These are phyloP conservation scores for Auricularia heimuer DNA, from an alignment of 768 basidiomycete species.

Conservation along the genomic window DNA sequence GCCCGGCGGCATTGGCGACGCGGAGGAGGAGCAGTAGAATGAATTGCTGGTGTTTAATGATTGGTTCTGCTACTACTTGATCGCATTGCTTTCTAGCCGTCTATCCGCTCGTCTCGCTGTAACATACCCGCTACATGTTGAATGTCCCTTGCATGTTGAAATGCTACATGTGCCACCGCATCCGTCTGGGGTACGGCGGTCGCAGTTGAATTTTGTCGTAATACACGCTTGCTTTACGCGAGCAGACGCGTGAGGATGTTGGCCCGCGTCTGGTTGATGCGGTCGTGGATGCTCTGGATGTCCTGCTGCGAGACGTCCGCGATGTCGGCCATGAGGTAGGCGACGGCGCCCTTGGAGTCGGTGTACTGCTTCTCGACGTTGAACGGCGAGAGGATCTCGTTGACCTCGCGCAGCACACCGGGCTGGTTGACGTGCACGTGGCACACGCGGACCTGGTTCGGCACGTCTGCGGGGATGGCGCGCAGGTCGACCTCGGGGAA, in stretches of 20 bases:
- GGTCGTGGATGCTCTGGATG: conserved; percentile 64
- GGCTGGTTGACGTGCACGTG: conserved; percentile 94
- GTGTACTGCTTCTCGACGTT: conserved; percentile 99
- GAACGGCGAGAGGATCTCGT: conserved; percentile 87
- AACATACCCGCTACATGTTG: neutral
- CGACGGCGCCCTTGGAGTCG: conserved; percentile 89
- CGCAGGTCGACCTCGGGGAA: conserved; percentile 98
- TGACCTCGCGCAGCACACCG: conserved; percentile 90
- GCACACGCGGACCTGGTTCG: conserved; percentile 77
- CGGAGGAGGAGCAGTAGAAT: conserved; percentile 59
- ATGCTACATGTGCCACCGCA: neutral
- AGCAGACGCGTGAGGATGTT: conserved; percentile 89
- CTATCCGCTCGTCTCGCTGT: neutral
- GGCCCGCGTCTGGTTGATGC: conserved; percentile 67
- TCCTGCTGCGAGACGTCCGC: conserved; percentile 77
- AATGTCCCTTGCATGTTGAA: conserved; percentile 1
- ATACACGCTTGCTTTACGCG: conserved; percentile 25
- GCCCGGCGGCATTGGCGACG: conserved; percentile 84
- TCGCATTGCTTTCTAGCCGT: neutral
- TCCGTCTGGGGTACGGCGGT: neutral
- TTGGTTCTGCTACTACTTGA: neutral
- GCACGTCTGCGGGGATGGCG: conserved; percentile 78
- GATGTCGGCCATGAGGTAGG: conserved; percentile 97
- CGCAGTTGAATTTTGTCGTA: neutral
- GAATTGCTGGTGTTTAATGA: neutral